Conservation (phyloP, 768 basidiomycete genomes). For the Aureoboletus auriporus region DNA sequence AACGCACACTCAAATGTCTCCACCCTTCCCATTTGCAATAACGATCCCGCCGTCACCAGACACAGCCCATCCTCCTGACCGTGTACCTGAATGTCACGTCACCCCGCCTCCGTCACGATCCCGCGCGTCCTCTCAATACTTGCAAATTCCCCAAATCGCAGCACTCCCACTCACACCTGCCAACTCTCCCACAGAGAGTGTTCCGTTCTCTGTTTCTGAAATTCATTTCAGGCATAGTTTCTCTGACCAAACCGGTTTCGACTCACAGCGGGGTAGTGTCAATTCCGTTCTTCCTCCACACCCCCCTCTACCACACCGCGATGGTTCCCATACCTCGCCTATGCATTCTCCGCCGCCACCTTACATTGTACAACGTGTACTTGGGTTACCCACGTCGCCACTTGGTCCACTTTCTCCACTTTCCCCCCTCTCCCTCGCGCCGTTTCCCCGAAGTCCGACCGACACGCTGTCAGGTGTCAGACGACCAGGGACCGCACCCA, state of each 20-base stretch:
- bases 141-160: conserved; percentile 21
- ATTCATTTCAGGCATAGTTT: conserved; percentile 44
- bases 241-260: conserved; percentile 27
- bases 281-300: conserved; percentile 40
- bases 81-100: conserved; percentile 13
- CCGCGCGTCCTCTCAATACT: conserved; percentile 16
- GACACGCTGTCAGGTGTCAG: background rate
- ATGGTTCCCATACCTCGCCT: conserved; percentile 17
- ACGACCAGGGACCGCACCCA: conserved; percentile 8
- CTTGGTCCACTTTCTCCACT: conserved; percentile 11
- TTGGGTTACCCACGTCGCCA: conserved; percentile 25
- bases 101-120: conserved; percentile 16
- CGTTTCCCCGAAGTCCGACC: background rate
- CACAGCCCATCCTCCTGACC: conserved; percentile 15
- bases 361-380: conserved; percentile 31
- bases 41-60: conserved; percentile 43
- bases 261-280: conserved; percentile 32
- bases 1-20: conserved; percentile 22
- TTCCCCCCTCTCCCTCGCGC: background rate
- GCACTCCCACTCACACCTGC: conserved; percentile 28
- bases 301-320: conserved; percentile 34
- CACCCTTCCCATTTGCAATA: conserved; percentile 42
- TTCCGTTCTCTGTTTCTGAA: conserved; percentile 54
- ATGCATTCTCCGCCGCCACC: conserved; percentile 20
- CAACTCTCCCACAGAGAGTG: conserved; percentile 53